Conservation (phyloP, 345 rosid genomes). For the Sisymbrium irio region DNA sequence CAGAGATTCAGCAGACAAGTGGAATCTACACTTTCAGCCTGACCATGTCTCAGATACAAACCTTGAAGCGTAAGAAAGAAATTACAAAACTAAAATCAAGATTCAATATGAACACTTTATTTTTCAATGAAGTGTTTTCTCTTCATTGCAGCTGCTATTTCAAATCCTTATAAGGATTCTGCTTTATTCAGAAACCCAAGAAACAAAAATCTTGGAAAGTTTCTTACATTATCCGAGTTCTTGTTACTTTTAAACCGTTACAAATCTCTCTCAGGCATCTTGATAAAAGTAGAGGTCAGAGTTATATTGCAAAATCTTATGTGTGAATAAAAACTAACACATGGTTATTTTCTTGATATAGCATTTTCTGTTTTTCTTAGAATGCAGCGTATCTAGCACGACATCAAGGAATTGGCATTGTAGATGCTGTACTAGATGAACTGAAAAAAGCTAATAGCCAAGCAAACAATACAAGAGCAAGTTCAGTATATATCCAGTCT, state of each 20-base stretch:
- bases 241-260: conserved; percentile 52
- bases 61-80: conserved; percentile 41
- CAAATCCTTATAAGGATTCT: conserved; percentile 36
- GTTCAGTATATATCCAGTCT: conserved; percentile 72
- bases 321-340: background rate
- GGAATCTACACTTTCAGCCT: conserved; percentile 46
- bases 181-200: conserved; percentile 57
- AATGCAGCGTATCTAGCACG: conserved; percentile 62
- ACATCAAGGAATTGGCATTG: conserved; percentile 45
- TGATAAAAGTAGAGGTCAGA: conserved; percentile 83
- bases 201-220: conserved; percentile 43
- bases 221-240: conserved; percentile 59
- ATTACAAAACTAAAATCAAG: background rate
- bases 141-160: conserved; percentile 54
- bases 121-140: background rate
- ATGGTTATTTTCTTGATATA: conserved; percentile 9
- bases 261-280: conserved; percentile 63
- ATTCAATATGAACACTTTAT: background rate
- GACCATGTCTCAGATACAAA: conserved; percentile 40
- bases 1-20: conserved; percentile 25
- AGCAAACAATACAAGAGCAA: conserved; percentile 27
- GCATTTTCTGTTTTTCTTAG: conserved; percentile 40
- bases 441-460: conserved; percentile 58
- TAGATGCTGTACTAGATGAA: conserved; percentile 50
- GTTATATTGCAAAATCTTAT: conserved; percentile 27